Base-by-base conservation (phyloP, 805 yeast genomes). In the Ogataea methylovora region DNA sequence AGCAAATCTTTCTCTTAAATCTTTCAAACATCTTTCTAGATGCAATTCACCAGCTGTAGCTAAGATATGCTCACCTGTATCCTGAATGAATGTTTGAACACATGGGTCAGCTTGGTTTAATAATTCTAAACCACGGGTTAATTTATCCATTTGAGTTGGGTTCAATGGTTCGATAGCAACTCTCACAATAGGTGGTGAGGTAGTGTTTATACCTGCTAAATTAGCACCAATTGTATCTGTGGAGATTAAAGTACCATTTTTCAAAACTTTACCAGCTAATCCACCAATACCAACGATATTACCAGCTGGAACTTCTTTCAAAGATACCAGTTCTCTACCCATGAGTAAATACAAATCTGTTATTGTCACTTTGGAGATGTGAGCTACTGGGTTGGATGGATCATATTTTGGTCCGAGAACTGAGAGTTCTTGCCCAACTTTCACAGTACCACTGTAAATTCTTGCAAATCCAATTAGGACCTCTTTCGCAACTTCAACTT, bases 11-110 rank as follows among this genome's bases (percentile, higher is more conserved):
- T 85, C 95, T 35, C 73, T 76, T 49, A 92, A 62, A 60, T 92
- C 99, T 50, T 86, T 87, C 44, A 92, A 57, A 58, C 98, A 92
- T 51, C 98, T 73, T 51, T 92, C 99, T 27, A 92, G 65, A 63
- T 92, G 99, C 42, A 92, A 66, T 58, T 92, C 98, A 32, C 99
- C 99, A 8, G 98, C 96, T 8, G 95, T 88, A 29, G 94, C 85
- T 46, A 92, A 65, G 43, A 92, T 87, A 45, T 84, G 84, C 58
- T 92, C 99, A 37, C 99, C 99, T 8, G 79, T 76, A 38, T 85
- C 95, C 48, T 84, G 88, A 28, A 86, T 67, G 48, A 73, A 82
- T 37, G 88, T 81, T 46, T 85, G 86, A 15, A 88, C 94, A 48
- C 95, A 90, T 1, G 99, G 97, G 58, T 92, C 99, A 1, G 97